Conservation (phyloP, 768 basidiomycete species). For the Suillus fuscotomentosus region DNA sequence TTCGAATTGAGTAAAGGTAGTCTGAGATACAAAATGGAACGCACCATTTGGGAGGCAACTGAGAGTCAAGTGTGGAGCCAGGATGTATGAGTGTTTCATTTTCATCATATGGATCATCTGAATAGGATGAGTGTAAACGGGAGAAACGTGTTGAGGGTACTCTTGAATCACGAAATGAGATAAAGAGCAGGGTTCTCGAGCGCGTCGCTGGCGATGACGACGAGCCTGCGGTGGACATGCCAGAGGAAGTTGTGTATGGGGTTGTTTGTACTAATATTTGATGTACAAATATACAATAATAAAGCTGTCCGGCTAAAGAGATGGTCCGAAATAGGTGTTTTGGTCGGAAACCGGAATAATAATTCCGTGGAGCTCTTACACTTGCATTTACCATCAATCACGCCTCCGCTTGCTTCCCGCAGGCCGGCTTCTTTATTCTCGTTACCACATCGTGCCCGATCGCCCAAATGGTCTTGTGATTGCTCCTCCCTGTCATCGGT, state of each 20-base stretch:
- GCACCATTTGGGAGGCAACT: constrained; percentile 87
- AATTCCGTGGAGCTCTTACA: neutral
- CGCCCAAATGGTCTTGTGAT: constrained; percentile 31
- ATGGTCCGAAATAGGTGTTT: neutral
- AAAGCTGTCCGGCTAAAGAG: neutral
- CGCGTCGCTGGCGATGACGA: constrained; percentile 58
- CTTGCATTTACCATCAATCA: neutral
- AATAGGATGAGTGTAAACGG: constrained; percentile 38
- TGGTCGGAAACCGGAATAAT: neutral
- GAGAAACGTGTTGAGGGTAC: constrained; percentile 42
- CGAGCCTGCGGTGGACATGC: constrained; percentile 32
- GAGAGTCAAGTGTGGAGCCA: constrained; percentile 41
- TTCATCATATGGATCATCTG: constrained; percentile 55
- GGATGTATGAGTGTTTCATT: constrained; percentile 61
- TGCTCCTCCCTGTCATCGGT: constrained; percentile 13
- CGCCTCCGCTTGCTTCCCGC: constrained; percentile 8
- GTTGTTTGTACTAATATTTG: constrained; percentile 11
- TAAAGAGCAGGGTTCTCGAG: constrained; percentile 88
- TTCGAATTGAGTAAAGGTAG: neutral
- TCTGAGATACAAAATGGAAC: neutral
- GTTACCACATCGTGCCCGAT: constrained; percentile 28
- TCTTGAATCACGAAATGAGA: constrained; percentile 86
- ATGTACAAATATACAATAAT: constrained; percentile 23
- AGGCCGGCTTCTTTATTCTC: constrained; percentile 7
- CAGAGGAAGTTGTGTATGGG: constrained; percentile 25